phyloP scores from a whole-genome alignment of 805 yeast genomes.

The Ogataea methylovora region DNA sequence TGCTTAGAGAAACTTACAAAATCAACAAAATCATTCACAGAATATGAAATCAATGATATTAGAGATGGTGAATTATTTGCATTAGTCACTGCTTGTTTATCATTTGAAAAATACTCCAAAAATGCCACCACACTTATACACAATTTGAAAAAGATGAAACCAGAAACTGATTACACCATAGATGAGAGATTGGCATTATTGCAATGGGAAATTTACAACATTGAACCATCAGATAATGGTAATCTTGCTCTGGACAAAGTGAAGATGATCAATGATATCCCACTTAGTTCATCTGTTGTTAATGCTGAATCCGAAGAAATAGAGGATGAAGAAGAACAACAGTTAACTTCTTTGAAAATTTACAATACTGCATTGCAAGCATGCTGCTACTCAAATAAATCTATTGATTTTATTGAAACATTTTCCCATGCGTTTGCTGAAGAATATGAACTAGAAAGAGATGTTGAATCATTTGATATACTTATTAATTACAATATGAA shows the following conservation, averaged over 20 bases:
- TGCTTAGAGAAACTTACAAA: slow-evolving; percentile 13
- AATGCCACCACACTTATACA: slow-evolving; percentile 11
- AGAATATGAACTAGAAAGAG: slow-evolving; percentile 23
- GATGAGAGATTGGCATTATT: slow-evolving; percentile 20
- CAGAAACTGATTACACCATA: slow-evolving; percentile 8
- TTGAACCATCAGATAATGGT: slow-evolving; percentile 3
- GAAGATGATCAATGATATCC: slow-evolving; percentile 7
- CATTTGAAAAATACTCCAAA: slow-evolving; percentile 9
- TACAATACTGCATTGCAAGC: slow-evolving; percentile 19
- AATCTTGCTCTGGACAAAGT: slow-evolving; percentile 29
- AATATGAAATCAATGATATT: slow-evolving; percentile 5
- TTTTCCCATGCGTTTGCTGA: slow-evolving; percentile 23
- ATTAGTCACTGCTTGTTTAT: slow-evolving; percentile 17
- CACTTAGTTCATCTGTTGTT: no score
- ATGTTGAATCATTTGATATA: slow-evolving; percentile 28
- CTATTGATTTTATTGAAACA: slow-evolving; percentile 15
- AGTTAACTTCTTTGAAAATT: slow-evolving; percentile 4
- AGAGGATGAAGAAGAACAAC: background rate
- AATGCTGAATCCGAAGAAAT: no score
- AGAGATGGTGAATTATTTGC: slow-evolving; percentile 20
- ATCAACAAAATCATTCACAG: slow-evolving; percentile 3
- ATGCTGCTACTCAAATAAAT: slow-evolving; percentile 20
- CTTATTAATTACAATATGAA: slow-evolving; percentile 27
- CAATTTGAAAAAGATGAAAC: slow-evolving; percentile 4
- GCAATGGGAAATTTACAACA: slow-evolving; percentile 13